Base-by-base conservation (phyloP, 306 rosid species). In the Benincasa hispida region DNA sequence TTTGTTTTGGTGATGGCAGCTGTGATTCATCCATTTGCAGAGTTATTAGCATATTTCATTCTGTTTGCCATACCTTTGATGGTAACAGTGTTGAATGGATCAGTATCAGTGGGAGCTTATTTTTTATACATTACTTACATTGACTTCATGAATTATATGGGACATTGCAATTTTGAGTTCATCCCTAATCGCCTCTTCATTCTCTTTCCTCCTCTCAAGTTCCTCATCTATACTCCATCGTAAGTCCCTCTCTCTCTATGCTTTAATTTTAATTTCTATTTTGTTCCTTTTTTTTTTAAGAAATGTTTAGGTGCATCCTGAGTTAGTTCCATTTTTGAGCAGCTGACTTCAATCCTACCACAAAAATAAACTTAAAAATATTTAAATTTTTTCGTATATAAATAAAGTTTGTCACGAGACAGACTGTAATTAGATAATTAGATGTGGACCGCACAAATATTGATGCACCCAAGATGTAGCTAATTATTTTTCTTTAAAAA, bases 101-200 rank as follows among this genome's bases (percentile, higher is more conserved):
- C 86, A 3, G 61, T 62, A 11, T 84, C 85, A 0, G 3, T 81
- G 10, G 82, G 3, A 42, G 37, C 66, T 24, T 10, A 24, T 66
- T 0, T 11, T 25, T 68, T 66, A 2, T 86, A 83, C 4, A 0
- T 83, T 3, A 74, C 76, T 2, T 86, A 51, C 28, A 69, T 84
- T 0, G 89, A 84, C 62, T 78, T 86, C 60, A 86, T 86, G 89
- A 86, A 86, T 79, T 77, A 86, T 24, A 53, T 86, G 83, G 89
- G 89, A 8, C 89, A 86, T 12, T 86, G 89, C 75, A 86, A 86
- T 77, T 77, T 76, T 8, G 89, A 81, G 84, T 25, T 86, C 72
- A 42, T 86, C 76, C 87, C 87, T 1, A 67, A 74, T n/a, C 58
- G 60, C 75, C 48, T 83, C 53, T 84, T 83, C 78, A 74, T 87